These are phyloP conservation scores for Pseudopyricularia cyperi DNA, from an alignment of 2,329 filamentous ascomycete species.

Conservation along the genomic window DNA sequence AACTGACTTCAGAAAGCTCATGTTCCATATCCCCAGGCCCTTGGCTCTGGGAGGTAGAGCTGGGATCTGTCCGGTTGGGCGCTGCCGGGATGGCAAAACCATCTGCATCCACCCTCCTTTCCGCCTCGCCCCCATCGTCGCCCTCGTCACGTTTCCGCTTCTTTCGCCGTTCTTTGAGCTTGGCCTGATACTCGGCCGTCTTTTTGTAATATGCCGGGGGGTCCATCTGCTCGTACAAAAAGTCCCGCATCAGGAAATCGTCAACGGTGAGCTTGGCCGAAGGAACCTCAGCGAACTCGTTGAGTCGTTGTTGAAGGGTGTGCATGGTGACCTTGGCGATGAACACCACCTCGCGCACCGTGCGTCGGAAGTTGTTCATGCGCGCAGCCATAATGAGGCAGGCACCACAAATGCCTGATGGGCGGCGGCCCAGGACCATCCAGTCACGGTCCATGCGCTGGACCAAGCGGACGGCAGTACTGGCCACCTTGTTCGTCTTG, in stretches of 20 bases:
- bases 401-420: conserved; percentile 86
- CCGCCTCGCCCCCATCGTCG: conserved; percentile 4
- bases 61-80: conserved; percentile 17
- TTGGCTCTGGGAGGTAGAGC: neutral
- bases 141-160: conserved; percentile 31
- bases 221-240: conserved; percentile 41
- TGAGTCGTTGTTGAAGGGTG: conserved; percentile 80
- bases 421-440: conserved; percentile 90
- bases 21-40: conserved; percentile 3
- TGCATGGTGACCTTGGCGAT: conserved; percentile 92
- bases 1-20: conserved; percentile 9
- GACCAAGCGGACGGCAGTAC: conserved; percentile 77
- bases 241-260: conserved; percentile 58
- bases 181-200: conserved; percentile 44
- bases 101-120: conserved; percentile 38
- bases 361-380: conserved; percentile 96
- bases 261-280: conserved; percentile 77
- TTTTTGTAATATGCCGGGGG: conserved; percentile 72
- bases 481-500: conserved; percentile 69
- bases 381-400: conserved; percentile 89
- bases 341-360: conserved; percentile 90
- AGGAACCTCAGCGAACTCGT: conserved; percentile 82
- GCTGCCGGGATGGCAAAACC: conserved; percentile 52
- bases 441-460: conserved; percentile 92
- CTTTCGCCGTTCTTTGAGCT: conserved; percentile 31